Base-by-base conservation (phyloP, 768 basidiomycete species). In the Hortiboletus flavorubellus region DNA sequence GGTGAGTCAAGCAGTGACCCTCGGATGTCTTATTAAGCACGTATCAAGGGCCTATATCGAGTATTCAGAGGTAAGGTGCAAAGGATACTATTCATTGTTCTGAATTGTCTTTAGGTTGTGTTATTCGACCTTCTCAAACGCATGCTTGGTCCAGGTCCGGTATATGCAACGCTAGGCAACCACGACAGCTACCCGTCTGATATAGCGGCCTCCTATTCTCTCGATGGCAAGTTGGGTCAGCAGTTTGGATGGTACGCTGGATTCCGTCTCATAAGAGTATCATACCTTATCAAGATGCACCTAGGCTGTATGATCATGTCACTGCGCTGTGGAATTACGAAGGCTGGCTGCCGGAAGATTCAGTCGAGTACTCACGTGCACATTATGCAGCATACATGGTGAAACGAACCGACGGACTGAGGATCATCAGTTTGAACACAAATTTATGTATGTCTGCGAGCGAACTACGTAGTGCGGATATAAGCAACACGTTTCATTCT, bases 351-450 rank as follows among this genome's bases (percentile, higher is more conserved):
- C 80, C 82, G 8, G 72, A 79, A 47, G 73, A 78, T 12, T 81
- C 80, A 7, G 80, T 83, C 2, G 66, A 75, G 37, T 71, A 78
- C 37, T 89, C 88, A 0, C 80, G 78, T 40, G 73, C 84, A 0
- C 88, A 91, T 68, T 91, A 90, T 61, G 77, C 84, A 8, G 89
- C 77, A 11, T 91, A 87, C 66, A 86, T 84, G 76, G 86, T 89
- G 29, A 77, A 77, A 59, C 80, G 87, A 21, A 58, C 64, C 16
- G 86, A 89, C 50, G 88, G 87, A 7, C 72, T 91, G 14, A 77
- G 87, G 37, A 70, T 91, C 33, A 87, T 91, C 53, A 83, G 86
- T 35, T 68, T 91, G 53, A 89, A 91, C 66, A 90, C 88, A 16
- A 85, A 91, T 65, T 62, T 90, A 51, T 91, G 89, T 87, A 68